Percentiles rank a stretch among this genome's conserved stretches.
phyloP scores from a whole-genome alignment of 2,329 filamentous ascomycete genomes.

The Dothistroma septosporum region DNA sequence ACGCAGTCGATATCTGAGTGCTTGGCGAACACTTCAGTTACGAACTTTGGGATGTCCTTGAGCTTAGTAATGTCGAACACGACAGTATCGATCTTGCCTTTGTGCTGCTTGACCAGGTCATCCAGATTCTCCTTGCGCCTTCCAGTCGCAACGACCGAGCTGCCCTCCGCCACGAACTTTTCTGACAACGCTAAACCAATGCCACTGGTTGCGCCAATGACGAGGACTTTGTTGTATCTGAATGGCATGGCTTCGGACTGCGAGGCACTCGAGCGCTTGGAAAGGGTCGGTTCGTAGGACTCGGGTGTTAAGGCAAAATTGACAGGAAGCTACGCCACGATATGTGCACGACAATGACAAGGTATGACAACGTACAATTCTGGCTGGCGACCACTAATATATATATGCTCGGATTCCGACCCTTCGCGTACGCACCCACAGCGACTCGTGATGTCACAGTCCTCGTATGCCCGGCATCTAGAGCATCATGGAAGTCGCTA shows the following conservation, averaged over 20 bases:
- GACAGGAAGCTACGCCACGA: not conserved
- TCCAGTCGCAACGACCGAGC: constrained; percentile 48
- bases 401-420: not conserved
- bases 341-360: not conserved
- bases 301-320: no score
- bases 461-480: not conserved
- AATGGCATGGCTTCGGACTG: constrained; percentile 33
- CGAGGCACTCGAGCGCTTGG: not conserved
- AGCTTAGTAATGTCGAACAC: constrained; percentile 51
- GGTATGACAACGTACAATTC: not conserved
- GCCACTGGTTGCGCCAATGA: constrained; percentile 53
- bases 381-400: not conserved
- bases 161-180: constrained; percentile 47
- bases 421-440: not conserved
- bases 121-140: constrained; percentile 51
- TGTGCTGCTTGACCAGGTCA: constrained; percentile 44
- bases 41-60: constrained; percentile 45
- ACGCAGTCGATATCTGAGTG: constrained; percentile 52
- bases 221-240: constrained; percentile 51
- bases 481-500: not conserved
- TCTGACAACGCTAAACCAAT: constrained; percentile 49
- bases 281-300: not conserved
- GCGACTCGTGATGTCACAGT: not conserved
- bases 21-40: constrained; percentile 38
- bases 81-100: constrained; percentile 45